Base-by-base conservation (phyloP, 768 basidiomycete species). In the Mycena maculata region DNA sequence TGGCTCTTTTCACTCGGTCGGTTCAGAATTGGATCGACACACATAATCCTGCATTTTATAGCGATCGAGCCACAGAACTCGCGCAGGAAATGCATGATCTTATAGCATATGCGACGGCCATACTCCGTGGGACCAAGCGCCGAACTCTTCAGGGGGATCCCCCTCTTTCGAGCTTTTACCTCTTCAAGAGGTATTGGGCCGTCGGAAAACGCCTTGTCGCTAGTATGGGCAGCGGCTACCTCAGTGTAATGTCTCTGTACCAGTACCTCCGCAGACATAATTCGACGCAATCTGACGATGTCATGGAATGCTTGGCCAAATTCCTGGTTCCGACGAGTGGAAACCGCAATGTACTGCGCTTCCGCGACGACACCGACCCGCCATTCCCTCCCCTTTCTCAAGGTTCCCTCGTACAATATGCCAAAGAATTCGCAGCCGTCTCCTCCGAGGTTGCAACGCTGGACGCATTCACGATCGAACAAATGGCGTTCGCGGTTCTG, bases 401-500 rank as follows among this genome's bases (percentile, higher is more conserved):
- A 2, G 3, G 12, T 59, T 59, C 57, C 4, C 25, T 27, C n/a
- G 9, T 38, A 10, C 15, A 27, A 18, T 60, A 48, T 33, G 59
- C 22, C 13, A 12, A 49, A n/a, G 25, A 41, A 41, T 28, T 18
- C 36, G 47, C 25, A 27, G n/a, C 23, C n/a, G 13, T 5, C 4
- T 6, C 30, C 13, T 9, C 41, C n/a, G 38, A 18, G 20, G 1
- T 39, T 4, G 13, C 2, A 49, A 38, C 49, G 4, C 25, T 61
- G 11, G 60, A 61, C 18, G 27, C 23, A n/a, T 61, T 61, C 49
- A 50, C 60, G 20, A 39, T 61, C 13, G 60, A 52, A 10, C 48
- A 15, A 52, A 61, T 61, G 60, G 38, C 39, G 36, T 50, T 61
- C 9, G 49, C 49, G 15, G 39, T 52, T 31, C 49, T 61, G 10